A percentile compares a stretch with the other conserved stretches of the same genome.
phyloP scores from a whole-genome alignment of 2,329 filamentous ascomycete genomes.

The Apiospora phragmitis region DNA sequence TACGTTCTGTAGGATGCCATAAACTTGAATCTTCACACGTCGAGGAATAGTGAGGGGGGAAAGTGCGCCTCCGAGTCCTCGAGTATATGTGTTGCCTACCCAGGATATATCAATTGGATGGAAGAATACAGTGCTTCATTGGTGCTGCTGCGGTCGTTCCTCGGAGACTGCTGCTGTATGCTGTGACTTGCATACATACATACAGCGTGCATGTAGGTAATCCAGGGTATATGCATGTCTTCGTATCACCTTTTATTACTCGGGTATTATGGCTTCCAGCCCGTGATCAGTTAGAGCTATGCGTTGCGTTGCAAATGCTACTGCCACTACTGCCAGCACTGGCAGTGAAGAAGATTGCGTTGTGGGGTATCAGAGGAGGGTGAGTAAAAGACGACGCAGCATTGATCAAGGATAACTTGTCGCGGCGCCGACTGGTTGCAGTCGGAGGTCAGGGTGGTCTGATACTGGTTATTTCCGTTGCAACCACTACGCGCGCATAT shows the following conservation, averaged over 20 bases:
- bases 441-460: not conserved
- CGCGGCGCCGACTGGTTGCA: conserved; percentile 6
- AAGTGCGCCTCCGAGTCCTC: not conserved
- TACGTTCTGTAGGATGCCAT: not conserved
- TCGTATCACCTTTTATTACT: conserved; percentile 2
- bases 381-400: not conserved
- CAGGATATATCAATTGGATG: not conserved
- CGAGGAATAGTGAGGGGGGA: not conserved
- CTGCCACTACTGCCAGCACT: not conserved
- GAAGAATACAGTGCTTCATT: not conserved
- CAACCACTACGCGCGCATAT: not conserved
- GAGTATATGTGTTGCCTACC: not conserved
- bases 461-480: conserved; percentile 3
- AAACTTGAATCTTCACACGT: not conserved
- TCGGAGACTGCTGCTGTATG: not conserved
- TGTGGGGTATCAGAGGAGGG: not conserved
- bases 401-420: not conserved
- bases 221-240: conserved; percentile 3
- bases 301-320: not conserved
- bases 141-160: conserved; percentile 2
- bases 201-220: not conserved
- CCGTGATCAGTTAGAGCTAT: not conserved
- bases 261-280: not conserved
- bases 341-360: not conserved
- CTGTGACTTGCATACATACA: not conserved